A percentile compares a stretch with the other conserved stretches of the same genome.
Conservation (phyloP, 2,329 filamentous ascomycete species). For the Colletotrichum destructivum region DNA sequence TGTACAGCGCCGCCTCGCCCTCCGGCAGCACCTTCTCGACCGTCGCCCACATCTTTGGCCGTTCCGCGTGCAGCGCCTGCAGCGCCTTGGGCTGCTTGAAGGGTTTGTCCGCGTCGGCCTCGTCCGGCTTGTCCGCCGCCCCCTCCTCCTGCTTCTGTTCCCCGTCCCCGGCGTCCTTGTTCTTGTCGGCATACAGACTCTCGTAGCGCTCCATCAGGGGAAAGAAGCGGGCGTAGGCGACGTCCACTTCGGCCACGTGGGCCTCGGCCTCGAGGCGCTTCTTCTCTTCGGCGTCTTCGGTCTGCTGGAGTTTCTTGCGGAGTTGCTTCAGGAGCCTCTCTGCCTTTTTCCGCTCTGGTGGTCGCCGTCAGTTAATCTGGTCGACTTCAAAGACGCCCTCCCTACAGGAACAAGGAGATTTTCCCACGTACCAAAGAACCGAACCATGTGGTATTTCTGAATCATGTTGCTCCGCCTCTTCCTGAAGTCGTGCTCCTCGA, state of each 20-base stretch:
- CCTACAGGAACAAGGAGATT: not conserved
- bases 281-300: conserved; percentile 66
- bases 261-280: conserved; percentile 69
- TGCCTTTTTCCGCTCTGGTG: conserved; percentile 80
- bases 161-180: conserved; percentile 56
- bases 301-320: conserved; percentile 68
- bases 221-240: conserved; percentile 81
- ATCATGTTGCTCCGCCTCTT: conserved; percentile 80
- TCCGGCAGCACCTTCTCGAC: conserved; percentile 76
- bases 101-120: conserved; percentile 52
- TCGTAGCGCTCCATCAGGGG: conserved; percentile 81
- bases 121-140: conserved; percentile 55
- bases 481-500: conserved; percentile 71
- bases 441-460: conserved; percentile 84
- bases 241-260: conserved; percentile 80
- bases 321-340: conserved; percentile 76
- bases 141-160: conserved; percentile 54
- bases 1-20: conserved; percentile 66
- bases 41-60: conserved; percentile 76
- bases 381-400: not conserved
- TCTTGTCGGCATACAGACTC: conserved; percentile 67
- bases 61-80: conserved; percentile 58
- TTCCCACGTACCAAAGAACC: conserved; percentile 80
- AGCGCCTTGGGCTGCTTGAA: conserved; percentile 57
- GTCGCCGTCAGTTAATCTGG: conserved; percentile 1